Evolutionary conservation across 1,139 yeast species (phyloP).

Genomic region (Keqinozyma sinolaborantium): DNA sequence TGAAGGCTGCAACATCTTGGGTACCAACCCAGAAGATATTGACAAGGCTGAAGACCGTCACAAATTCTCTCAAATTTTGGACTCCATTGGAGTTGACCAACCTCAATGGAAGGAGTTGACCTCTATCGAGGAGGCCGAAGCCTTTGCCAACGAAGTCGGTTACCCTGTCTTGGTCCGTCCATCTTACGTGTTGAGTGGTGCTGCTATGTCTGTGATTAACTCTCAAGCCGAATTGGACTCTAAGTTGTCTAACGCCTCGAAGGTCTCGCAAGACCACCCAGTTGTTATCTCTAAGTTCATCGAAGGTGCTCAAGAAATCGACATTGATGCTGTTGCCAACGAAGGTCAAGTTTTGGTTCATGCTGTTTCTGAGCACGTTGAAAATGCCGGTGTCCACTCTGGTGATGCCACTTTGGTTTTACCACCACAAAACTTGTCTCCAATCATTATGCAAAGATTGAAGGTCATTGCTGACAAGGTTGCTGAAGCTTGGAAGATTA

Average conservation of each 20-base stretch:
- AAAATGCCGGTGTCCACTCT: slow-evolving; percentile 97
- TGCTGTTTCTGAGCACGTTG: slow-evolving; percentile 97
- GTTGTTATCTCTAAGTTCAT: slow-evolving; percentile 96
- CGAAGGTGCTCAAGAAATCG: slow-evolving; percentile 94
- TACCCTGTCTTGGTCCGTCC: slow-evolving; percentile 98
- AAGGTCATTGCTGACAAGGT: slow-evolving; percentile 87
- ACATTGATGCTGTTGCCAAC: slow-evolving; percentile 92
- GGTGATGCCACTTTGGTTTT: slow-evolving; percentile 96
- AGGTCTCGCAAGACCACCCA: slow-evolving; percentile 93
- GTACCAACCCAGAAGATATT: slow-evolving; percentile 92
- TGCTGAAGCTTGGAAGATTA: slow-evolving; percentile 90
- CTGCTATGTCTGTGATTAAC: slow-evolving; percentile 95
- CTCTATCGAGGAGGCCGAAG: slow-evolving; percentile 79
- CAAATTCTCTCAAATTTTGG: slow-evolving; percentile 92
- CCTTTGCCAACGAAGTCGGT: slow-evolving; percentile 80
- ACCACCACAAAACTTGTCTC: slow-evolving; percentile 79
- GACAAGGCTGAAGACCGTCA: slow-evolving; percentile 98
- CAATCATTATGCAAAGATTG: slow-evolving; percentile 56
- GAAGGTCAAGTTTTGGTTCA: slow-evolving; percentile 87
- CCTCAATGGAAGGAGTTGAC: slow-evolving; percentile 97
- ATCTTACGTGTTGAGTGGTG: slow-evolving; percentile 95
- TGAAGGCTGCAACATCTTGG: slow-evolving; percentile 83
- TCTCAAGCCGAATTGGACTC: slow-evolving; percentile 73
- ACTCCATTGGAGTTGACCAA: slow-evolving; percentile 88
- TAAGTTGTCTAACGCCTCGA: slow-evolving; percentile 81